Evolutionary conservation across 345 rosid species (phyloP).

Genomic region (Litchi chinensis): DNA sequence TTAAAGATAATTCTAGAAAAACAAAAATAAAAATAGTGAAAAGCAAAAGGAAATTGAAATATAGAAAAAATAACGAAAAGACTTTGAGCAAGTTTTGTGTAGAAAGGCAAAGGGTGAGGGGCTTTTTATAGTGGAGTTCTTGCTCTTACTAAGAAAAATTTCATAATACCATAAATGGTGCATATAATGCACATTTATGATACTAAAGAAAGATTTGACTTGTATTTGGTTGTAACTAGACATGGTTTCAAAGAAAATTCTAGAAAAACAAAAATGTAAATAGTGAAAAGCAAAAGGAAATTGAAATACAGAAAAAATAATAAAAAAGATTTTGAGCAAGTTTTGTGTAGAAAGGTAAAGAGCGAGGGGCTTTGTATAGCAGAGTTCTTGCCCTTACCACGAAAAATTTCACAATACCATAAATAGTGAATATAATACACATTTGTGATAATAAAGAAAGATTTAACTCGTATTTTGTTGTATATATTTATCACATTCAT

Average conservation of each 20-base stretch:
- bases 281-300: not conserved
- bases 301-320: too few species aligned
- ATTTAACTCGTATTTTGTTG: too few species aligned
- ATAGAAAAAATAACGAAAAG: too few species aligned
- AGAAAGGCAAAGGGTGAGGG: not conserved
- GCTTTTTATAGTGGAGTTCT: not conserved
- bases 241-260: conserved; percentile 2
- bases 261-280: not conserved
- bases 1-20: not conserved
- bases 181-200: not conserved
- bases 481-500: too few species aligned
- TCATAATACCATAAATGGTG: not conserved
- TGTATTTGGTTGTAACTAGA: not conserved
- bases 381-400: not conserved
- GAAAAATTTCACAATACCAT: not conserved
- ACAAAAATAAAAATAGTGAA: not conserved
- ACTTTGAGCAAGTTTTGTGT: not conserved
- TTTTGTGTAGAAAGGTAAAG: not conserved
- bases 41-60: not conserved
- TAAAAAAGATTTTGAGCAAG: too few species aligned
- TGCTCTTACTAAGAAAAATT: not conserved
- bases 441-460: not conserved
- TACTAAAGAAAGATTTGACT: not conserved
- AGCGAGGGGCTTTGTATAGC: not conserved
- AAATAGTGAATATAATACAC: not conserved